Evolutionary conservation across 352 stramenopile species (phyloP), one percentile per base, ranked within the genome.

Genomic region (Globisporangium cystogenes): DNA sequence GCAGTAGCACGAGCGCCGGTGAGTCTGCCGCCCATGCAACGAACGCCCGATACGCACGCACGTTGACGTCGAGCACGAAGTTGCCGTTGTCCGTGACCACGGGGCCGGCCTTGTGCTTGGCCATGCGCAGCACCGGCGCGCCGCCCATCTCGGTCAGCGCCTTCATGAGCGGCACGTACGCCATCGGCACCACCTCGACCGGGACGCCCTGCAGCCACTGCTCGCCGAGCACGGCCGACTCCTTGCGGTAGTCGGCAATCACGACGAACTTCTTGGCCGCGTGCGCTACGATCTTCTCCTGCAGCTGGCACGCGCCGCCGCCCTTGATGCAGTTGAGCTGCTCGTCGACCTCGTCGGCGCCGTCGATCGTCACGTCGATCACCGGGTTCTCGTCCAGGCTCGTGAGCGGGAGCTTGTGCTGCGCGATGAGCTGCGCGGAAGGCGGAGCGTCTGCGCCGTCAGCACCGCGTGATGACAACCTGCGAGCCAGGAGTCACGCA

Each of bases 301-400:
- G 88, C 50, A 96, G 64, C 59, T 99, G 82, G 53, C 96, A 98
- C 51, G 85, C 97, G 58, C 97, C 97, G 35, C 96, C 96, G 46
- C 97, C 97, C 74, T 99, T 99, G 54, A 99, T 98, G 64, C 97
- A 94, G 74, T 99, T 98, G 46, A 99, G 81, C 54, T 96, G 81
- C n/a, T 69, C 48, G 67, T 99, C 96, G 48, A 99, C 96, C 67
- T 99, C 95, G 73, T 99, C 96, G 15, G 96, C 96, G 44, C 96
- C 97, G 78, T 99, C 97, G 66, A 99, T 99, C 35, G 96, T 97
- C 58, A 99, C 95, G 77, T 99, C 97, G 44, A 99, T 94, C 59
- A 92, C 79, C 29, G 84, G 78, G 51, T 77, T 64, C 53, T 87
- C 76, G 58, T 93, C 83, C 53, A 95, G 69, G 64, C 85, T 91